phyloP scores from a whole-genome alignment of 495 filamentous ascomycete species.

The Lindgomyces ingoldianus region DNA sequence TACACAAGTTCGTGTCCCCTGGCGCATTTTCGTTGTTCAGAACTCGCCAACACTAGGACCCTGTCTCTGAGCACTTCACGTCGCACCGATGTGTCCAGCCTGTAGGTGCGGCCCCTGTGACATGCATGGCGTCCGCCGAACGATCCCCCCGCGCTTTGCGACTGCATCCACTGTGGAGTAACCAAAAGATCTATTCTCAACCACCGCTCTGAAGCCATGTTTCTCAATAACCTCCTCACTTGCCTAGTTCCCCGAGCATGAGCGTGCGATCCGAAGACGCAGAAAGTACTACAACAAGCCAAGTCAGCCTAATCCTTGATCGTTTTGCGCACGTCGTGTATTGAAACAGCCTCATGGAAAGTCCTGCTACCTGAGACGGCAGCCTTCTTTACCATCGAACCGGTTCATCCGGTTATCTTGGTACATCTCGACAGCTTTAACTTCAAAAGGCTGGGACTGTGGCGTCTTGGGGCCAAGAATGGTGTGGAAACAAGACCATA shows the following conservation, averaged over 20 bases:
- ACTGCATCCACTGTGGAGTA: not conserved
- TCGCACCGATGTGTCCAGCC: constrained; percentile 36
- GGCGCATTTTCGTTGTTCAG: constrained; percentile 3
- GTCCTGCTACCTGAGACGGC: not conserved
- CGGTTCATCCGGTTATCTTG: too few species aligned
- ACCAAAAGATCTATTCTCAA: constrained; percentile 13
- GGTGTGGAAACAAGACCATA: not conserved
- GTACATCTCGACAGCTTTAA: not conserved
- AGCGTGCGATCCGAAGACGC: constrained; percentile 46
- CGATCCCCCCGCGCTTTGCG: not conserved
- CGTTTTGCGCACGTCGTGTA: not conserved
- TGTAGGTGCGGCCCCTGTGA: constrained; percentile 11
- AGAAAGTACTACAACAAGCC: constrained; percentile 32
- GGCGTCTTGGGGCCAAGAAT: not conserved
- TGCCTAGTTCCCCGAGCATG: constrained; percentile 45
- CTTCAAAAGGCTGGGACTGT: not conserved
- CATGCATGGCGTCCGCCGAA: not conserved
- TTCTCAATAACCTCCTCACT: constrained; percentile 30
- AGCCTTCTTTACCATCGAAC: too few species aligned
- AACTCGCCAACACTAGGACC: not conserved
- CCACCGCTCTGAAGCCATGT: constrained; percentile 7
- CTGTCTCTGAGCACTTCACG: constrained; percentile 15
- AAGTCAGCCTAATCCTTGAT: constrained; percentile 13
- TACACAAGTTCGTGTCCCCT: not conserved
- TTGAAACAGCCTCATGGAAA: constrained; percentile 17